Conservation (phyloP, 805 yeast genomes). For the Suhomyces vadensis region DNA sequence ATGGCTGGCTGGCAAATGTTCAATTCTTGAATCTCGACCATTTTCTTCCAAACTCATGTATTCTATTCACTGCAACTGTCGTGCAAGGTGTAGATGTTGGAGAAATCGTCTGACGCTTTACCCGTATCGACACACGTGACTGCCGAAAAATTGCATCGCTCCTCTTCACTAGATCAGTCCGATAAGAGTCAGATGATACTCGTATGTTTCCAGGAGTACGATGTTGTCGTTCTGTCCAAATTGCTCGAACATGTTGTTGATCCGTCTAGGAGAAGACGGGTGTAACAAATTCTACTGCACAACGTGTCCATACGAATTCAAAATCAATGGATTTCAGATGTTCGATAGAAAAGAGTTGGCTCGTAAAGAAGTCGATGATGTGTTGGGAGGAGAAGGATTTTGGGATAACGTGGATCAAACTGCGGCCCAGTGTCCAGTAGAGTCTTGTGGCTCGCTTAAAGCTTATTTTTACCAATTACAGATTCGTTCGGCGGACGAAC, state of each 20-base stretch:
- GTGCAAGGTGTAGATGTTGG: background rate
- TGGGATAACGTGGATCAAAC: constrained; percentile 99
- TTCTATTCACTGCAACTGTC: too few species aligned
- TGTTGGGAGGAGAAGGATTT: constrained; percentile 93
- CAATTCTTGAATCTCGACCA: too few species aligned
- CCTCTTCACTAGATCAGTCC: background rate
- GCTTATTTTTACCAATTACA: constrained; percentile 97
- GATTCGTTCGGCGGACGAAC: constrained; percentile 97
- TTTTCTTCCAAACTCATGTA: too few species aligned
- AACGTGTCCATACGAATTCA: constrained; percentile 94
- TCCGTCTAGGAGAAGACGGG: constrained; percentile 55
- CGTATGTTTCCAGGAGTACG: background rate
- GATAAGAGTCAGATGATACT: background rate
- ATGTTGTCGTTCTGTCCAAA: constrained; percentile 96
- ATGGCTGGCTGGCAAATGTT: too few species aligned
- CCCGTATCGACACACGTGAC: too few species aligned
- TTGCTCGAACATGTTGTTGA: constrained; percentile 86
- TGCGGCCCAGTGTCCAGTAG: constrained; percentile 86
- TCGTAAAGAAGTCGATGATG: constrained; percentile 92
- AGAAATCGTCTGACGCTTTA: background rate
- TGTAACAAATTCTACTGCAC: constrained; percentile 79
- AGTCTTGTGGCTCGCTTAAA: constrained; percentile 79
- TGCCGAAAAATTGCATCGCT: background rate
- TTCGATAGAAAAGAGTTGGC: constrained; percentile 82
- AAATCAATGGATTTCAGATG: constrained; percentile 78